Base-by-base conservation (phyloP, 1,284 basidiomycete species). In the Ustanciosporium gigantosporum region DNA sequence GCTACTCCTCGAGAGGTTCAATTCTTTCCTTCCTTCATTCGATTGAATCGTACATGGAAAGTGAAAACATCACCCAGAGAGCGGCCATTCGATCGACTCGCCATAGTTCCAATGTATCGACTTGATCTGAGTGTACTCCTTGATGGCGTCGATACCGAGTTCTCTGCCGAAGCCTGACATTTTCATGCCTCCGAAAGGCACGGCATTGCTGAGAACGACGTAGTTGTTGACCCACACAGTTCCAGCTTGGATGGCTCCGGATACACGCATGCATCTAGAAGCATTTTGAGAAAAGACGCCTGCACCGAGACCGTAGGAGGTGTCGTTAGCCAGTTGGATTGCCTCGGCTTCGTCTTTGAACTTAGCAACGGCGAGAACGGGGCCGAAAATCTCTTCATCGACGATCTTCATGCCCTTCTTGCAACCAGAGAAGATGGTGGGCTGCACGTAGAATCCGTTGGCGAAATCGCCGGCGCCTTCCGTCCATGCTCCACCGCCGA, bases 211-310 rank as follows among this genome's bases (percentile, higher is more conserved):
- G 31, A 66, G 34, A 24, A 41, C 41, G 16, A 48, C 41, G 47
- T 57, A 57, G 20, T 55, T 49, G 82, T 93, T 92, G 66, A 89
- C 79, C 85, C 86, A 89, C 0, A 84, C 84, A 3, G 89, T 90
- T 24, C 92, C 92, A 2, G 90, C 89, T 64, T 90, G 84, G 60
- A 94, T 80, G 1, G 88, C 90, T 19, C 86, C 82, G 50, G 83
- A 84, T 79, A 93, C 79, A 79, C 94, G 83, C 68, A 35, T 85
- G 82, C 16, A 59, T 47, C 41, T 44, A 17, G 44, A 47, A 4
- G 48, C 48, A 21, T 59, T 52, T 25, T 51, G 43, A 19, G 88
- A 85, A 82, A 93, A 94, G 48, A 96, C 85, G 15, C 89, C 87
- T 0, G 89, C 84, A 15, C 88, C 87, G 27, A 94, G 83, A 57